Conservation (phyloP, 139 green algal species). For the Trebouxia sp. region DNA sequence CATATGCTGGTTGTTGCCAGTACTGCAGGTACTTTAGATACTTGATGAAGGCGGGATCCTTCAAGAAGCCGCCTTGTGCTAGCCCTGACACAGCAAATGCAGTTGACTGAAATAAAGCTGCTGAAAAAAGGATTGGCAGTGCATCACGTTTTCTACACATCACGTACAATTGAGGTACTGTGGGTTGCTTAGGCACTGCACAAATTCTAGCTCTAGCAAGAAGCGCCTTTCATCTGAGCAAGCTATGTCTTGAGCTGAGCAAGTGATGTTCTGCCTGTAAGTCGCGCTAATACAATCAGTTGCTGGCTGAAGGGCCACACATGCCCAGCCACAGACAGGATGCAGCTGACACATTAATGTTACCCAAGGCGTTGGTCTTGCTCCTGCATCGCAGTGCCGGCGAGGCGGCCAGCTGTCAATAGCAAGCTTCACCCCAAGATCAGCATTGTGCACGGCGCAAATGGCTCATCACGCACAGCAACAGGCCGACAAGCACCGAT, state of each 20-base stretch:
- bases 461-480: too few species aligned
- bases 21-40: conserved; percentile 96
- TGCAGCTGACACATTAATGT: too few species aligned
- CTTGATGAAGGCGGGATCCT: conserved; percentile 78
- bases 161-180: conserved; percentile 88
- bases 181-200: conserved; percentile 90
- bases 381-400: too few species aligned
- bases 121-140: too few species aligned
- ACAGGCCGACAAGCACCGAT: too few species aligned
- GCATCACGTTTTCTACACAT: not conserved
- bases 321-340: too few species aligned
- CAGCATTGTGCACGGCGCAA: too few species aligned
- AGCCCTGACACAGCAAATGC: conserved; percentile 64
- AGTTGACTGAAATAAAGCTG: not conserved
- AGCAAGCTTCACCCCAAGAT: too few species aligned
- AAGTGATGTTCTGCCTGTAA: not conserved
- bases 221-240: conserved; percentile 24
- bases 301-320: too few species aligned
- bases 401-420: too few species aligned
- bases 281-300: too few species aligned
- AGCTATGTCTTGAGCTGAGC: not conserved
- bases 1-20: conserved; percentile 86
- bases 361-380: too few species aligned
- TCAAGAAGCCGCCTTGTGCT: conserved; percentile 82
- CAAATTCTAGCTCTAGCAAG: conserved; percentile 73